Percentiles rank a stretch among this genome's conserved stretches.
Evolutionary conservation across 805 yeast species (phyloP).

Genomic region (Ogataea corticis): DNA sequence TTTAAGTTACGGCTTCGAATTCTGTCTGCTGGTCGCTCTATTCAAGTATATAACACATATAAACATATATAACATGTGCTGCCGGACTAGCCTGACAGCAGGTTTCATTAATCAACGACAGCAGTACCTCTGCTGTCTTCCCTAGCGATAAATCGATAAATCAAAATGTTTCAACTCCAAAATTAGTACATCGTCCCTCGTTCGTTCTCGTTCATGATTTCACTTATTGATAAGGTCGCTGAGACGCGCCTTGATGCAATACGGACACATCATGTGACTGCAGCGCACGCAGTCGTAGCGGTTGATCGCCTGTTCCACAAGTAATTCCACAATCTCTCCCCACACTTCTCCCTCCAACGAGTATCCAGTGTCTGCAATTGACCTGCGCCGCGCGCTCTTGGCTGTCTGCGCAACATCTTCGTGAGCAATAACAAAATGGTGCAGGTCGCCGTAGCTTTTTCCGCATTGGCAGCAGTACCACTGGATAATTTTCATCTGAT

Average conservation of each 20-base stretch:
- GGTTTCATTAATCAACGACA: too few species aligned
- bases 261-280: slow-evolving; percentile 36
- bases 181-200: too few species aligned
- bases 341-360: slow-evolving; percentile 5
- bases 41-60: too few species aligned
- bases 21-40: not conserved
- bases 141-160: too few species aligned
- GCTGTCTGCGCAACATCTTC: slow-evolving; percentile 2
- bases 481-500: slow-evolving; percentile 29
- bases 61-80: too few species aligned
- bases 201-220: too few species aligned
- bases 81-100: too few species aligned
- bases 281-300: slow-evolving; percentile 33
- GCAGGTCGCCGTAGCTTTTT: slow-evolving; percentile 29
- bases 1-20: not conserved
- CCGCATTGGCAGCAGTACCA: slow-evolving; percentile 37
- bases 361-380: not conserved
- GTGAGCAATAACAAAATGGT: slow-evolving; percentile 17
- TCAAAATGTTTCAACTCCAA: too few species aligned
- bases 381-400: slow-evolving; percentile 1
- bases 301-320: slow-evolving; percentile 16
- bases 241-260: slow-evolving; percentile 32
- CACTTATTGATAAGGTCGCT: slow-evolving; percentile 21
- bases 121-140: too few species aligned
- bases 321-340: slow-evolving; percentile 15